Base-by-base conservation (phyloP, 805 yeast species). In the Hanseniaspora jakobsenii region DNA sequence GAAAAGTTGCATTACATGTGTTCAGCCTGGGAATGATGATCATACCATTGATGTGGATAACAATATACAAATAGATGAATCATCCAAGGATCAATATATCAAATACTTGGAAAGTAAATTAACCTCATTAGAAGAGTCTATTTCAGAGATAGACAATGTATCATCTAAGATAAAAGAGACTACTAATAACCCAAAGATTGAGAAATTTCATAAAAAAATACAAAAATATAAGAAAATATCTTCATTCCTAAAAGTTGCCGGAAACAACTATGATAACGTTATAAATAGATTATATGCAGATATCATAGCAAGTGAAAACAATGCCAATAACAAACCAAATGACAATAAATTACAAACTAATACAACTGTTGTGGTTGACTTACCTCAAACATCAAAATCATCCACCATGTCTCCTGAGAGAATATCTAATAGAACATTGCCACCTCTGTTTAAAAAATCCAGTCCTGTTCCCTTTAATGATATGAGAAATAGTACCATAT, bases 1-100 rank as follows among this genome's bases (percentile, higher is more conserved):
- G 44, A 75, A 75, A 53, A 78, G 82, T 1, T 76, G 73, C 26
- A 75, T 70, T 6, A 62, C 68, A 48, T 77, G 84, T 56, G 64
- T 76, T 6, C 79, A 77, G 55, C 85, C 85, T 16, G 17, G 22
- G n/a, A n/a, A n/a, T n/a, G n/a, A n/a, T n/a, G n/a, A n/a, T n/a
- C n/a, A n/a, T n/a, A n/a, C n/a, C n/a, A n/a, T n/a, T n/a, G n/a
- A n/a, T n/a, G n/a, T n/a, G n/a, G n/a, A n/a, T n/a, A n/a, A n/a
- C n/a, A n/a, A n/a, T n/a, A 17, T 60, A 4, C 27, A 28, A 16
- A 19, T 65, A 61, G 50, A 58, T 63, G 10, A 69, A 67, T 10
- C 59, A 9, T 28, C 58, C 4, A 75, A 73, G 53, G 76, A 74
- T 51, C 78, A 73, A 28, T 77, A 77, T 52, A 76, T 81, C 0